Conservation (phyloP, 257 asterid species). For the Leonotis leonurus region DNA sequence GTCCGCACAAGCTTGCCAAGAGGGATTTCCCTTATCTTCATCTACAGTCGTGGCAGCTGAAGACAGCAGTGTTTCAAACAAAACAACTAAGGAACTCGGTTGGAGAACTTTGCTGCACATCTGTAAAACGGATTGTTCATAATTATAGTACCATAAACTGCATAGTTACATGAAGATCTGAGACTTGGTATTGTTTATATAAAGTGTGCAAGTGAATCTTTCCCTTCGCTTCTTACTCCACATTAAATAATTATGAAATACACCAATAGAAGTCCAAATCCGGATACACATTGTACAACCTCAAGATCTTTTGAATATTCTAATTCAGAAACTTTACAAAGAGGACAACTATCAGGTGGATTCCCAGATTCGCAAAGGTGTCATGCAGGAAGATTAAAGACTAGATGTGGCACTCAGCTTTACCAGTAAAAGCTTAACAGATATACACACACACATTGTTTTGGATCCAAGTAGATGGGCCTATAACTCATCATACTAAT, state of each 20-base stretch:
- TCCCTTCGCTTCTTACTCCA: not conserved
- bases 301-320: slow-evolving; percentile 3
- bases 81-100: slow-evolving; percentile 69
- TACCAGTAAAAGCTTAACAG: not conserved
- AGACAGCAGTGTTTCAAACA: slow-evolving; percentile 79
- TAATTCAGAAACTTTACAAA: not conserved
- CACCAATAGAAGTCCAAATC: not conserved
- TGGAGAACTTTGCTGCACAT: slow-evolving; percentile 99
- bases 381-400: slow-evolving; percentile 1
- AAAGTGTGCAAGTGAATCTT: not conserved
- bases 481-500: slow-evolving; percentile 1
- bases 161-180: not conserved
- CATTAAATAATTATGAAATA: not conserved
- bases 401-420: not conserved
- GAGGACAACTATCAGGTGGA: not conserved
- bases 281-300: slow-evolving; percentile 8
- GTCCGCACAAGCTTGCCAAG: slow-evolving; percentile 99
- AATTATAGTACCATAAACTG: not conserved
- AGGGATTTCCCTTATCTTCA: slow-evolving; percentile 93
- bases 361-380: not conserved
- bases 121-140: slow-evolving; percentile 28
- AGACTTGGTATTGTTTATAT: not conserved
- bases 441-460: not conserved
- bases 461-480: not conserved
- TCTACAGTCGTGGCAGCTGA: slow-evolving; percentile 97